Base-by-base conservation (phyloP, 768 basidiomycete species). In the Mycena vulgaris region DNA sequence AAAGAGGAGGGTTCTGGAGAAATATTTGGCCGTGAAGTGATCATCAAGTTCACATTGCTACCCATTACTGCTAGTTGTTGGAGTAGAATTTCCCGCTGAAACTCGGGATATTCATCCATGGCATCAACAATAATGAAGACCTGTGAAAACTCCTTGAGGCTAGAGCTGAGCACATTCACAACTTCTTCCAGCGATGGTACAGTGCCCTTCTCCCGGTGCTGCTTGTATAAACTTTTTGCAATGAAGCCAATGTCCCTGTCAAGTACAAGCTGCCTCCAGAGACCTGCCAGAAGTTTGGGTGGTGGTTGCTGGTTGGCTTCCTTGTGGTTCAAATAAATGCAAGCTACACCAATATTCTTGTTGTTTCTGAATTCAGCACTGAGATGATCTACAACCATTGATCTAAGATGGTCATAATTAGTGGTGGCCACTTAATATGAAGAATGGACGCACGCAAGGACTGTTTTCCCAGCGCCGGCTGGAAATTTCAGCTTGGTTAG, bases 331-430 rank as follows among this genome's bases (percentile, higher is more conserved):
- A 39, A 16, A 16, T 39, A 39, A 39, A 39, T 39, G 14, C 39
- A 39, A 39, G 39, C 39, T 39, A 39, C 39, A 39, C 39, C 39
- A 39, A 39, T 39, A 39, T 39, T 16, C 14, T 39, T 39, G 39
- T 39, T 39, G 9, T 39, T 39, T 16, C 17, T 35, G 33, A 6
- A 35, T 6, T 6, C 39, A 39, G 39, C 19, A 59, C 25, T 59
- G 35, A 59, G 39, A 59, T 59, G 57, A 40, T 59, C 57, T 11
- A 59, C 39, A 37, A 59, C 57, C 25, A 39, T 37, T n/a, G 57
- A 59, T 9, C 57, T 59, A 59, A 14, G 23, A 49, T 59, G 40
- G n/a, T 40, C 25, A 25, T 23, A 39, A n/a, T 37, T 27, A 39
- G 25, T n/a, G n/a, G 33, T 39, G 39, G 39, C 39, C 39, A 39